Evolutionary conservation across 352 stramenopile genomes (phyloP).

Genomic region (Globisporangium yorkense): DNA sequence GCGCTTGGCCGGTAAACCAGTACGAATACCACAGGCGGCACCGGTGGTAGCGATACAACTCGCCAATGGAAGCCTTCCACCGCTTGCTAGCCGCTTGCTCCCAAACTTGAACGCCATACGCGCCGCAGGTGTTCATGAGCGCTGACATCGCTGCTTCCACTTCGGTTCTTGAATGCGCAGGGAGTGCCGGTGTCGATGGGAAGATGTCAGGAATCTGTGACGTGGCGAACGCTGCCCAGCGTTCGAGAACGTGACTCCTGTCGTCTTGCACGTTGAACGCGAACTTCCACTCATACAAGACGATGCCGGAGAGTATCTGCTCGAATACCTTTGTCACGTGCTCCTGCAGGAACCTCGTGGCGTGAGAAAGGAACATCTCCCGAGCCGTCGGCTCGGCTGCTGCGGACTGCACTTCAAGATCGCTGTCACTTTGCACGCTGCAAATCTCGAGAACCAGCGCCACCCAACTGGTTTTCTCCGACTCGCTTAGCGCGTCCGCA

Average conservation of each 20-base stretch:
- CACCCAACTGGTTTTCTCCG: conserved; percentile 5
- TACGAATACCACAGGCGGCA: conserved; percentile 32
- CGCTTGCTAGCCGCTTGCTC: conserved; percentile 1
- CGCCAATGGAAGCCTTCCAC: conserved; percentile 2
- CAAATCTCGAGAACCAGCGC: conserved; percentile 3
- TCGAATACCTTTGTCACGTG: conserved; percentile 10
- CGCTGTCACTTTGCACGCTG: background rate
- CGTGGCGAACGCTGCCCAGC: conserved; percentile 23
- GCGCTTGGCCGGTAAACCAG: conserved; percentile 20
- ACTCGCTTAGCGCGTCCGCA: background rate
- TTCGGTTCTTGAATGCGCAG: conserved; percentile 3
- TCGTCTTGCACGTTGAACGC: conserved; percentile 11
- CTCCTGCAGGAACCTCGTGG: conserved; percentile 10
- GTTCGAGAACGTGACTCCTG: conserved; percentile 9
- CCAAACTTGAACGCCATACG: conserved; percentile 5
- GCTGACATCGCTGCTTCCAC: conserved; percentile 3
- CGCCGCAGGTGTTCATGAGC: conserved; percentile 5
- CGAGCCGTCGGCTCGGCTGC: background rate
- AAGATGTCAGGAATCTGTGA: conserved; percentile 31
- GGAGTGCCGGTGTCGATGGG: conserved; percentile 17
- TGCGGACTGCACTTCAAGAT: background rate
- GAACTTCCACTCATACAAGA: conserved; percentile 48
- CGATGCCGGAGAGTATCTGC: conserved; percentile 22
- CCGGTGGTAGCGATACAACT: conserved; percentile 16
- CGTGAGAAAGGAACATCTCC: conserved; percentile 1